A percentile compares a stretch with the other conserved stretches of the same genome.
These are phyloP conservation scores for Keithomyces neogunnii DNA, from an alignment of 2,329 filamentous ascomycete species.

Conservation along the genomic window DNA sequence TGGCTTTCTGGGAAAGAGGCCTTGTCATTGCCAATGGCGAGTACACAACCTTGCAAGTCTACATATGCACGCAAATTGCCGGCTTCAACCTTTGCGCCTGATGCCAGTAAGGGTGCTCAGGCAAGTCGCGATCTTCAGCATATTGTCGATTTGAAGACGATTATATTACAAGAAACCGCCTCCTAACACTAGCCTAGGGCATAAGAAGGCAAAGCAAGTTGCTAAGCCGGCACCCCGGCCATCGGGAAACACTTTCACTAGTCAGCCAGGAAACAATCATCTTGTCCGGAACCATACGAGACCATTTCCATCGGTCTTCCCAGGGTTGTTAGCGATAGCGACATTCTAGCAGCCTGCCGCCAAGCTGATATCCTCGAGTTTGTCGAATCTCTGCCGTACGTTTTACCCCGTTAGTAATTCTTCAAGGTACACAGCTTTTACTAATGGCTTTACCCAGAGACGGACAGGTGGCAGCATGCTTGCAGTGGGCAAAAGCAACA, in stretches of 20 bases:
- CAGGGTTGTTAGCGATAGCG: neutral
- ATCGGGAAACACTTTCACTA: neutral
- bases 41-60: slow-evolving; percentile 3
- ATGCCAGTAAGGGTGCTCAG: neutral
- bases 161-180: too few species aligned
- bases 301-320: neutral
- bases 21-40: slow-evolving; percentile 4
- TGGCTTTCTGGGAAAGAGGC: slow-evolving; percentile 15
- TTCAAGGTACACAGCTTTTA: too few species aligned
- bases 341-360: neutral
- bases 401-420: neutral
- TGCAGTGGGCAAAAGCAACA: slow-evolving; percentile 58
- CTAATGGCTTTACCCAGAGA: too few species aligned
- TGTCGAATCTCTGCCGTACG: neutral
- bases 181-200: too few species aligned
- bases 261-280: neutral
- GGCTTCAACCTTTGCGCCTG: neutral
- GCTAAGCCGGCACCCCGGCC: too few species aligned
- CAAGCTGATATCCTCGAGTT: neutral
- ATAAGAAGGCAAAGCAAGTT: too few species aligned
- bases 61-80: neutral
- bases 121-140: neutral
- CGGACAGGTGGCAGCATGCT: slow-evolving; percentile 50
- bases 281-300: neutral
- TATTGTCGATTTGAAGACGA: neutral